These are phyloP conservation scores for Cyclotella sp. DNA, from an alignment of 108 stramenopile species.

Conservation along the genomic window DNA sequence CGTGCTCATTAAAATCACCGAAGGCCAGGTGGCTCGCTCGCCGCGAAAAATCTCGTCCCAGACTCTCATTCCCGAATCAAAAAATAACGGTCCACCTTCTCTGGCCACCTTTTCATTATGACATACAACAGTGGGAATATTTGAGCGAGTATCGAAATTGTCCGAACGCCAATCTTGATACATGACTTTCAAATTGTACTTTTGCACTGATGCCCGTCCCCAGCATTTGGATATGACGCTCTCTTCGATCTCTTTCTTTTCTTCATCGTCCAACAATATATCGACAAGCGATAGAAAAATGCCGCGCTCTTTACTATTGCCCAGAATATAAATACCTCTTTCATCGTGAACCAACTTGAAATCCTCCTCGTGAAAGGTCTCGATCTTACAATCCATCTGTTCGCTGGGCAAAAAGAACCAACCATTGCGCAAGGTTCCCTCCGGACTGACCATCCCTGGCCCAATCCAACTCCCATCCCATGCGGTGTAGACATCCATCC, in stretches of 20 bases:
- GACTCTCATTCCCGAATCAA: constrained; percentile 29
- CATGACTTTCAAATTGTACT: constrained; percentile 33
- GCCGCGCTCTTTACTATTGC: constrained; percentile 40
- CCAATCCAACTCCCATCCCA: constrained; percentile 49
- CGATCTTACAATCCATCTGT: constrained; percentile 39
- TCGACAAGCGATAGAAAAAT: constrained; percentile 43
- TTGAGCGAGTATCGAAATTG: constrained; percentile 16
- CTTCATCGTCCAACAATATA: constrained; percentile 19
- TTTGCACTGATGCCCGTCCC: constrained; percentile 31
- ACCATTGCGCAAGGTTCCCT: constrained; percentile 27
- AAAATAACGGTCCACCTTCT: constrained; percentile 17
- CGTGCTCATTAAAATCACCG: constrained; percentile 25
- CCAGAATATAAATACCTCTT: constrained; percentile 41
- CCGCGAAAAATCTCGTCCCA: constrained; percentile 46
- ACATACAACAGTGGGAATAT: constrained; percentile 24
- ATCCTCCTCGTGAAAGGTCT: constrained; percentile 23
- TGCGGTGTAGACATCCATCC: constrained; percentile 25
- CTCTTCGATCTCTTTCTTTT: constrained; percentile 21
- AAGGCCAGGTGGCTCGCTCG: constrained; percentile 35
- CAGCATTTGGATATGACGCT: constrained; percentile 34
- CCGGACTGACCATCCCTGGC: constrained; percentile 12
- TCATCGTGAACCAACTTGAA: constrained; percentile 27
- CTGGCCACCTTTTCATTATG: constrained; percentile 46
- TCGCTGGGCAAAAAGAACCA: constrained; percentile 44
- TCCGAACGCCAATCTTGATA: constrained; percentile 45